Base-by-base conservation (phyloP, 2,329 filamentous ascomycete genomes). In the Fusarium nygamai region DNA sequence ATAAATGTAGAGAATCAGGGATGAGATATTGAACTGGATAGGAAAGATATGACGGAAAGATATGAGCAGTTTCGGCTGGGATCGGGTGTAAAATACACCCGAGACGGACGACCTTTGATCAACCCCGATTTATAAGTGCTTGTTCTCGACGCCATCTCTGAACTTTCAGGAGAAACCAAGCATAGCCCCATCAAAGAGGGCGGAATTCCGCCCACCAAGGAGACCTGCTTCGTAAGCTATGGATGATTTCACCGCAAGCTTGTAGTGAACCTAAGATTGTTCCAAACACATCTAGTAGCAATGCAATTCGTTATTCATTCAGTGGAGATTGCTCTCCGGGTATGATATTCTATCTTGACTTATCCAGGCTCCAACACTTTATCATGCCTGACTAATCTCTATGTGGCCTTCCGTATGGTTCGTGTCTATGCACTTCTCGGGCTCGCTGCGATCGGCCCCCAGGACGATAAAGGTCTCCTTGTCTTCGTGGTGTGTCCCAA, bases 401-500 rank as follows among this genome's bases (percentile, higher is more conserved):
- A 46, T 58, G 22, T 48, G 48, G 68, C 48, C 64, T 71, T 43
- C 51, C 46, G 54, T 78, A 78, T 24, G 74, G 74, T 46, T 67
- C 60, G 29, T 67, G 47, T 67, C 74, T 74, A 38, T 65, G 29
- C 39, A 46, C 48, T 39, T 47, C 36, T 58, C 62, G 58, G 33
- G 56, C 11, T 33, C 44, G 68, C 33, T 69, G 61, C n/a, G 44
- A 17, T 14, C 57, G 64, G 14, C 64, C 47, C 14, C 58, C 48
- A 16, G 80, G 78, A 14, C 78, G 73, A 48, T 81, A 81, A 62
- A 73, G 80, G 44, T 81, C 80, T 8, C 77, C 79, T n/a, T 60
- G 71, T 44, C 61, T 54, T 53, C 54, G 61, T 22, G 48, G 6
- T 19, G 13, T 12, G 36, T 41, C 27, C 41, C 29, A 24, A 24